These are phyloP conservation scores for Proliferodiscus dingleyae DNA, from an alignment of 2,329 filamentous ascomycete species.

Conservation along the genomic window DNA sequence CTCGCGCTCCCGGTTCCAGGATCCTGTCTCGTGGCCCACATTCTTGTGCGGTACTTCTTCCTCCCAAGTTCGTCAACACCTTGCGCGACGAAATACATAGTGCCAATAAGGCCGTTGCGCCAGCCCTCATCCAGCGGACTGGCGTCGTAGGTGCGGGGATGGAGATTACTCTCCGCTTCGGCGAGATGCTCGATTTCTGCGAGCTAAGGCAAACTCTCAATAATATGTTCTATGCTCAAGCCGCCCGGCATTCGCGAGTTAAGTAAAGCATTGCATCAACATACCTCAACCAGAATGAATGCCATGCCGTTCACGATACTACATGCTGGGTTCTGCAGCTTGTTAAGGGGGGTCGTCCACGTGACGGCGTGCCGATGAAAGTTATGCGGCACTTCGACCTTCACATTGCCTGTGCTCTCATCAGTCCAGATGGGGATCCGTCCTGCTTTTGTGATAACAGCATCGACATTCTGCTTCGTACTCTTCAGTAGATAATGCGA, in stretches of 20 bases:
- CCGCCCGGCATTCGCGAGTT: no score
- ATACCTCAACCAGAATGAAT: slow-evolving; percentile 52
- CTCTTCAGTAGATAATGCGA: slow-evolving; percentile 41
- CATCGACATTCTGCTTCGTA: slow-evolving; percentile 20
- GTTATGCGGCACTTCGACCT: slow-evolving; percentile 62
- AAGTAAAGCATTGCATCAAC: background rate
- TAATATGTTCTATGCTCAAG: no score
- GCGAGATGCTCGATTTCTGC: slow-evolving; percentile 48
- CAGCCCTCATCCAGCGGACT: slow-evolving; percentile 24
- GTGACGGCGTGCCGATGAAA: slow-evolving; percentile 51
- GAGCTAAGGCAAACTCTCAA: no score
- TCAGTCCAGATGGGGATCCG: slow-evolving; percentile 42
- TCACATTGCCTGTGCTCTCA: slow-evolving; percentile 43
- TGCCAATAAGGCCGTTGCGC: slow-evolving; percentile 17
- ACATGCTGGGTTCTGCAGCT: slow-evolving; percentile 41
- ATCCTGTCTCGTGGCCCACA: slow-evolving; percentile 51
- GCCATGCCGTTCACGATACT: slow-evolving; percentile 71
- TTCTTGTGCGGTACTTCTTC: slow-evolving; percentile 49
- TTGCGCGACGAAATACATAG: slow-evolving; percentile 27
- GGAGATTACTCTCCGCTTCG: slow-evolving; percentile 22
- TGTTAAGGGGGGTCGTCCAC: slow-evolving; percentile 31
- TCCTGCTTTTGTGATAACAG: slow-evolving; percentile 51
- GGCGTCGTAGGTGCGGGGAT: slow-evolving; percentile 27
- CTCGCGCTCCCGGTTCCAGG: slow-evolving; percentile 61
- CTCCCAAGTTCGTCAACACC: slow-evolving; percentile 25